Conservation (phyloP, 805 yeast species). For the Metschnikowia drakensbergensis region DNA sequence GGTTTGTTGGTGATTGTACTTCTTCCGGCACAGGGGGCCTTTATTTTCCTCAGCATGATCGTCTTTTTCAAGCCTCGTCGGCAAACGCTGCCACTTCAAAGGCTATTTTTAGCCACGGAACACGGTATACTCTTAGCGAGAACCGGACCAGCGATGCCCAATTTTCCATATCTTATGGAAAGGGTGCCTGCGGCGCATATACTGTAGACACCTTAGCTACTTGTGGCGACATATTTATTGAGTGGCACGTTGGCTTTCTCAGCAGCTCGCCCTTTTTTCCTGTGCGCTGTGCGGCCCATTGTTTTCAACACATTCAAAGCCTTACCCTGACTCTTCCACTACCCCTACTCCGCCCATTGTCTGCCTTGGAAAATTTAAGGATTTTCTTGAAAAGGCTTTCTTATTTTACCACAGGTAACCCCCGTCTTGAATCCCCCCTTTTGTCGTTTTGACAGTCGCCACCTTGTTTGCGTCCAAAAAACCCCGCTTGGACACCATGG, state of each 20-base stretch:
- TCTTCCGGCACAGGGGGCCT: no score
- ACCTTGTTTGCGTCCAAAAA: slow-evolving; percentile 14
- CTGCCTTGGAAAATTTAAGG: background rate
- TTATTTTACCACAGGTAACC: background rate
- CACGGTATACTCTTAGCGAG: no score
- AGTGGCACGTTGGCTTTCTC: background rate
- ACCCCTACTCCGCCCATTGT: background rate
- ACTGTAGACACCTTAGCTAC: no score
- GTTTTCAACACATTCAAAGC: background rate
- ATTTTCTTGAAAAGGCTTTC: background rate
- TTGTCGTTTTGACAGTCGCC: slow-evolving; percentile 13
- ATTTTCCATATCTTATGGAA: no score
- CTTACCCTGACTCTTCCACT: background rate
- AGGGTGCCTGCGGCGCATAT: no score
- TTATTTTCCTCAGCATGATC: background rate
- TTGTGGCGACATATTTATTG: background rate
- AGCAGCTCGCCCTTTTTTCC: slow-evolving; percentile 1
- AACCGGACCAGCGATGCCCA: no score
- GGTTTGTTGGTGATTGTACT: no score
- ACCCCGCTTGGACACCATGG: slow-evolving; percentile 27
- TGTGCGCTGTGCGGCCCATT: slow-evolving; percentile 3
- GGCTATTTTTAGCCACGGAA: background rate
- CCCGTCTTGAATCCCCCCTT: background rate
- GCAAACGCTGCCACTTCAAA: background rate
- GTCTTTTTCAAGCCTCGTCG: background rate